Percentiles rank a stretch among this genome's conserved stretches.
These are phyloP conservation scores for Zalaria sp. DNA, from an alignment of 2,329 filamentous ascomycete genomes.

Conservation along the genomic window DNA sequence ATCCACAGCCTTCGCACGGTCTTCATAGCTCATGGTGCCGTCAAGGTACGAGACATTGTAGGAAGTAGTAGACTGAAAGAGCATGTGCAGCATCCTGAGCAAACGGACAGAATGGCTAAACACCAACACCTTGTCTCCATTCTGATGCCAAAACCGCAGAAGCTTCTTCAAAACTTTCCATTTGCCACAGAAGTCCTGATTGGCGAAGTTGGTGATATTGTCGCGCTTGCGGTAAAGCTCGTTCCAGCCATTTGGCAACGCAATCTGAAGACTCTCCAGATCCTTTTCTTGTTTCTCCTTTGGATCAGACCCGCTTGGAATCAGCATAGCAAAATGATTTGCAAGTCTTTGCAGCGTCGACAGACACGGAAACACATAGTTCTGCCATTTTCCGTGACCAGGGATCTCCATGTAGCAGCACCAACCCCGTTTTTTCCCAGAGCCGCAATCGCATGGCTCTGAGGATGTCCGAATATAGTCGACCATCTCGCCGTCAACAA, in stretches of 20 bases:
- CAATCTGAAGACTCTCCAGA: slow-evolving; percentile 56
- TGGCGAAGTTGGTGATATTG: slow-evolving; percentile 65
- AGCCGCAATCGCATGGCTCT: slow-evolving; percentile 56
- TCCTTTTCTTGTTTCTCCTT: slow-evolving; percentile 67
- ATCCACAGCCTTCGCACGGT: slow-evolving; percentile 69
- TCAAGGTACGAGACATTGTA: slow-evolving; percentile 90
- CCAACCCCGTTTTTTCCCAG: slow-evolving; percentile 59
- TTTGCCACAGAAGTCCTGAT: slow-evolving; percentile 89
- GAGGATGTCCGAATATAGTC: slow-evolving; percentile 53
- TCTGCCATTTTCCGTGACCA: slow-evolving; percentile 54
- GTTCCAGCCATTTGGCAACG: slow-evolving; percentile 62
- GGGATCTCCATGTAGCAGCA: slow-evolving; percentile 56
- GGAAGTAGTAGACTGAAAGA: slow-evolving; percentile 69
- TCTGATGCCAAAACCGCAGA: slow-evolving; percentile 76
- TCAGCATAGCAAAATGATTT: slow-evolving; percentile 81
- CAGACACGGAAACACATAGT: slow-evolving; percentile 74
- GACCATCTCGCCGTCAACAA: slow-evolving; percentile 60
- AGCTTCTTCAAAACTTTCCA: slow-evolving; percentile 86
- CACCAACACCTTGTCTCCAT: slow-evolving; percentile 86
- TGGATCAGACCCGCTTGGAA: slow-evolving; percentile 52
- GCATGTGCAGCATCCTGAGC: slow-evolving; percentile 65
- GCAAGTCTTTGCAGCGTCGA: slow-evolving; percentile 72
- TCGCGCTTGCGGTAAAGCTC: slow-evolving; percentile 61
- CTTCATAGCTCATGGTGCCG: slow-evolving; percentile 68
- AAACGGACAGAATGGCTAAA: slow-evolving; percentile 88